Evolutionary conservation across 306 rosid species (phyloP).

Genomic region (Ormosia semicastrata): DNA sequence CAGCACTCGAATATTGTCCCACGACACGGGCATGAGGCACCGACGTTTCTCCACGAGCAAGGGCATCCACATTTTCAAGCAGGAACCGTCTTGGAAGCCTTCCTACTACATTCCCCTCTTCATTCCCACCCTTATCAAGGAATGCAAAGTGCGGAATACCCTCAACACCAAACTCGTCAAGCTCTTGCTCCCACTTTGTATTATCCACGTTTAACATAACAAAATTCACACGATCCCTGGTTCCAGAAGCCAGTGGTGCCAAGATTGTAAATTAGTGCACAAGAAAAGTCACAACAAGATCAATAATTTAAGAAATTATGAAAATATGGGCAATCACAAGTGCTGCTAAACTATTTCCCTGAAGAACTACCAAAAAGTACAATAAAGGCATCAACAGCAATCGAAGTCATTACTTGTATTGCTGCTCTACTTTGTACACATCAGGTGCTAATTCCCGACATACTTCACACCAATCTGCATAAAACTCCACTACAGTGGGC

Average conservation of each 20-base stretch:
- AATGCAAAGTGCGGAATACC: slow-evolving; percentile 98
- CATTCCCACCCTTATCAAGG: slow-evolving; percentile 86
- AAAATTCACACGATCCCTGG: slow-evolving; percentile 68
- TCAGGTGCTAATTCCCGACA: slow-evolving; percentile 94
- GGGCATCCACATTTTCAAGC: slow-evolving; percentile 83
- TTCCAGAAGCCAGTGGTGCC: not conserved
- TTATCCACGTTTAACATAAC: slow-evolving; percentile 89
- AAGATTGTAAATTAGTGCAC: not conserved
- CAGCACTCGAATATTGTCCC: slow-evolving; percentile 82
- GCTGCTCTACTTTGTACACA: slow-evolving; percentile 91
- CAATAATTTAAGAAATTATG: not conserved
- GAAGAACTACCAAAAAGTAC: not conserved
- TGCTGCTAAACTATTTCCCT: not conserved
- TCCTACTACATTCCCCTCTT: slow-evolving; percentile 92
- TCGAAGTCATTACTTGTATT: slow-evolving; percentile 65
- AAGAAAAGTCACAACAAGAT: slow-evolving; percentile 1
- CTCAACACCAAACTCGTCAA: slow-evolving; percentile 97
- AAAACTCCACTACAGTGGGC: slow-evolving; percentile 96
- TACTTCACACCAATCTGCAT: slow-evolving; percentile 99
- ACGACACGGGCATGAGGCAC: slow-evolving; percentile 89
- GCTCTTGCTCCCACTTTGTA: slow-evolving; percentile 98
- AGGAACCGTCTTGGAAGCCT: slow-evolving; percentile 79
- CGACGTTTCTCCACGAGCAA: slow-evolving; percentile 69
- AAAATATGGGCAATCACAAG: not conserved
- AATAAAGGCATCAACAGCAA: not conserved